A percentile compares a stretch with the other conserved stretches of the same genome.
These are phyloP conservation scores for Panus rudis DNA, from an alignment of 768 basidiomycete genomes.

Conservation along the genomic window DNA sequence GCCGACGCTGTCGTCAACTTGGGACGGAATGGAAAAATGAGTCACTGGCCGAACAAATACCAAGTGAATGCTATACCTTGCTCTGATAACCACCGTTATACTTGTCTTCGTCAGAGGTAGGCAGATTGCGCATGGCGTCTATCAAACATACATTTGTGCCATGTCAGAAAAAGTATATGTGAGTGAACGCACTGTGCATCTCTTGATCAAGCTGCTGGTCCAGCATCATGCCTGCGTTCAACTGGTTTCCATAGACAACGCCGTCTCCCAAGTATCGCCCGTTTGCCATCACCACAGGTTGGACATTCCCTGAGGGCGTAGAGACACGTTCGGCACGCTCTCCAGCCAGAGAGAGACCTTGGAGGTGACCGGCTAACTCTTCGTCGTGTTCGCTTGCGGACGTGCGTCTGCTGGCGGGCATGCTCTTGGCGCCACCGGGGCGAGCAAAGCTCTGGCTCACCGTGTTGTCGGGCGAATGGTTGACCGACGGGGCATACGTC, in stretches of 20 bases:
- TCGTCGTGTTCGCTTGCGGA: constrained; percentile 86
- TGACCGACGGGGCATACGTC: constrained; percentile 73
- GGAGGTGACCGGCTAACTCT: constrained; percentile 68
- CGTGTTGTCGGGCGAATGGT: constrained; percentile 63
- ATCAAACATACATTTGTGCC: constrained; percentile 8
- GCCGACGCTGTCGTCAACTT: constrained; percentile 85
- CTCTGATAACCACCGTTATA: constrained; percentile 53
- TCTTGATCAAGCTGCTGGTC: constrained; percentile 92
- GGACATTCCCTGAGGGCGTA: constrained; percentile 17
- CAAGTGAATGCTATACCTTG: constrained; percentile 42
- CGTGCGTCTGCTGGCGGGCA: constrained; percentile 87
- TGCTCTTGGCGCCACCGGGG: constrained; percentile 76
- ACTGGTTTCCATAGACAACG: constrained; percentile 51
- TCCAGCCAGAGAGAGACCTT: constrained; percentile 61
- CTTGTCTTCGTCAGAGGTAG: constrained; percentile 88
- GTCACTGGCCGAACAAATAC: constrained; percentile 1
- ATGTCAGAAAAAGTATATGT: not conserved
- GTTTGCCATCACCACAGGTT: constrained; percentile 46
- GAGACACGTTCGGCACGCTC: constrained; percentile 38
- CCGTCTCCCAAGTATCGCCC: constrained; percentile 50
- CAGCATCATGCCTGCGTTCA: constrained; percentile 84
- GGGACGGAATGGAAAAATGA: constrained; percentile 1
- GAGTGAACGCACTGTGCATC: constrained; percentile 72
- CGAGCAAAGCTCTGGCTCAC: constrained; percentile 47
- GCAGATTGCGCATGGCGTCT: constrained; percentile 87